Base-by-base conservation (phyloP, 768 basidiomycete genomes). In the Auricularia sp. region DNA sequence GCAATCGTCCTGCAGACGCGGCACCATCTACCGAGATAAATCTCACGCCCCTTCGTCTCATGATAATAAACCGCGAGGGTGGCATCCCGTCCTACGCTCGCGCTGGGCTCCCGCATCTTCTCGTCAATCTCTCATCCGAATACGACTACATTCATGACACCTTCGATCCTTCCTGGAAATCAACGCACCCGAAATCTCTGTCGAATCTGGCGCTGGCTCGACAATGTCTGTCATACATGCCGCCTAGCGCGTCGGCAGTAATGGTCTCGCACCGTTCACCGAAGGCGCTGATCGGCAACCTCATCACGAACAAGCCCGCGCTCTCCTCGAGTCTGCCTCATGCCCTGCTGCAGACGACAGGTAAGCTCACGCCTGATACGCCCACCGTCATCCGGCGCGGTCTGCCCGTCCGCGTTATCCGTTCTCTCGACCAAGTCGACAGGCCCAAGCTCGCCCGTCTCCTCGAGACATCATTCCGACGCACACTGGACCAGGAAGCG, bases 181-280 rank as follows among this genome's bases (percentile, higher is more conserved):
- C 82, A 39, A 81, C 88, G 2, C 87, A 94, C 70, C 94, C 94
- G 3, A 88, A 94, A 0, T 85, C 96, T 3, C 82, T 98, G 34
- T 81, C 87, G 29, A 98, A 98, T 75, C 81, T 99, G 13, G 75
- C 85, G 6, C 82, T 99, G 45, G 89, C 97, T 10, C 85, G 85
- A 39, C 89, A 85, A 44, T 99, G 97, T 74, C 82, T 99, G 47
- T 78, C 82, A 2, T 90, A 92, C 75, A 97, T 99, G 91, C 97
- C 97, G 1, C 84, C 89, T 6, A 84, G 90, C 2, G 93, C 96
- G 1, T 97, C 94, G 16, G 97, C 94, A 13, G 81, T 98, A 68
- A 90, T 99, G 86, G 97, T 98, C 61, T 96, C 94, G 14, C 97
- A 99, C 77, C 92, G 94, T 62, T 96, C 94, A 1, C 91, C 94